phyloP scores from a whole-genome alignment of 441 rosid genomes.

The Metrosideros polymorpha region DNA sequence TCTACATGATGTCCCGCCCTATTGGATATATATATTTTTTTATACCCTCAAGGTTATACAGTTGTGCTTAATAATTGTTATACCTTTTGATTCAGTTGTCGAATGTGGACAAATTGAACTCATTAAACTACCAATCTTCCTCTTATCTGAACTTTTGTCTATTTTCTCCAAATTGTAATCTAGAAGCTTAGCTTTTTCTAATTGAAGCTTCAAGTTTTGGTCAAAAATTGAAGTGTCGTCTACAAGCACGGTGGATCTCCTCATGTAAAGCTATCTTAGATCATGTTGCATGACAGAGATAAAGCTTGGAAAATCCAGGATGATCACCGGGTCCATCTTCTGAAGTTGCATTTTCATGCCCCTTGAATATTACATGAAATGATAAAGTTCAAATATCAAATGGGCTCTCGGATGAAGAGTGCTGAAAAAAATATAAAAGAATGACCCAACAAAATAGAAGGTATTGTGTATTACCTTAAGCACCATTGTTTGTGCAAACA shows the following conservation, averaged over 20 bases:
- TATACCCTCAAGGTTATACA: background rate
- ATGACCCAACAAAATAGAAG: background rate
- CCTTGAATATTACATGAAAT: constrained; percentile 26
- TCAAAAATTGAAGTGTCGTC: constrained; percentile 59
- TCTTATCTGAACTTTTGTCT: background rate
- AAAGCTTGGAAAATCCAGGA: constrained; percentile 76
- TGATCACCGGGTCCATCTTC: constrained; percentile 78
- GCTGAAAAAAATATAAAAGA: background rate
- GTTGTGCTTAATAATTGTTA: too few species aligned
- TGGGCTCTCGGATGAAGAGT: background rate
- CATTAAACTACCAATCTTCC: background rate
- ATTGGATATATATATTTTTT: background rate
- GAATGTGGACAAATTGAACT: background rate
- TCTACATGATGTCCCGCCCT: background rate
- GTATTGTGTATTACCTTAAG: constrained; percentile 44
- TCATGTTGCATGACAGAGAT: constrained; percentile 82
- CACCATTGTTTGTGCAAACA: constrained; percentile 79
- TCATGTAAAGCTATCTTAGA: constrained; percentile 64
- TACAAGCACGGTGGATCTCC: constrained; percentile 64
- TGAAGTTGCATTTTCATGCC: constrained; percentile 73
- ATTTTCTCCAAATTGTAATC: constrained; percentile 57
- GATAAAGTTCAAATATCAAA: constrained; percentile 2
- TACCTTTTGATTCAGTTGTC: background rate
- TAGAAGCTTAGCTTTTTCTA: constrained; percentile 73
- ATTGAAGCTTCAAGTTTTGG: constrained; percentile 61